Conservation (phyloP, 192 early-diverging fungal species). For the Coemansia biformis region DNA sequence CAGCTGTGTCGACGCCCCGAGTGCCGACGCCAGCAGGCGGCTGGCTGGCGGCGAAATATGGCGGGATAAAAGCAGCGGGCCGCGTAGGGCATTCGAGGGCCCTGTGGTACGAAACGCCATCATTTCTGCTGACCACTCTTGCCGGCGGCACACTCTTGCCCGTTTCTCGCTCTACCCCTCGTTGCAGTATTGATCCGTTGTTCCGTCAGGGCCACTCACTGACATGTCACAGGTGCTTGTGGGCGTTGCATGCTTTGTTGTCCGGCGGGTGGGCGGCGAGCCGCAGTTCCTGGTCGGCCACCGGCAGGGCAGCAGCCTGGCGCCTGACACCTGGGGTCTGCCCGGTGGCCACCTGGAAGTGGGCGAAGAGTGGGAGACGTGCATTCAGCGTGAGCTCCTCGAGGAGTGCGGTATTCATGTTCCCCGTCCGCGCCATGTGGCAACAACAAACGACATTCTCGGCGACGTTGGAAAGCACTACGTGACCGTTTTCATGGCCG, state of each 20-base stretch:
- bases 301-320: constrained; percentile 14
- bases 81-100: too few relatives aligned
- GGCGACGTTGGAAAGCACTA: constrained; percentile 2
- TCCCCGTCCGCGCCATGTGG: background rate
- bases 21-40: too few relatives aligned
- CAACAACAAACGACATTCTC: constrained; percentile 10
- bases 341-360: constrained; percentile 23
- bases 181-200: too few relatives aligned
- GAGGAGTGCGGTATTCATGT: constrained; percentile 11
- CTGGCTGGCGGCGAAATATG: too few relatives aligned
- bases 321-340: constrained; percentile 10
- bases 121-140: too few relatives aligned
- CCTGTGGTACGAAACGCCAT: too few relatives aligned
- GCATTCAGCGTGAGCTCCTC: constrained; percentile 8
- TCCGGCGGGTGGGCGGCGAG: constrained; percentile 11
- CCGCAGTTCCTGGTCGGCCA: constrained; percentile 15
- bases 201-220: too few relatives aligned
- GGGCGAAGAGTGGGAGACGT: constrained; percentile 10
- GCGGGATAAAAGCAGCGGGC: too few relatives aligned
- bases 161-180: too few relatives aligned
- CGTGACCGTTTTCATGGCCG: constrained; percentile 4
- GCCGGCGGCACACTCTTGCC: too few relatives aligned
- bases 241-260: constrained; percentile 32
- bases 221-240: too few relatives aligned
- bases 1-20: too few relatives aligned